phyloP scores from a whole-genome alignment of 495 filamentous ascomycete genomes.

The Xylaria bambusicola region DNA sequence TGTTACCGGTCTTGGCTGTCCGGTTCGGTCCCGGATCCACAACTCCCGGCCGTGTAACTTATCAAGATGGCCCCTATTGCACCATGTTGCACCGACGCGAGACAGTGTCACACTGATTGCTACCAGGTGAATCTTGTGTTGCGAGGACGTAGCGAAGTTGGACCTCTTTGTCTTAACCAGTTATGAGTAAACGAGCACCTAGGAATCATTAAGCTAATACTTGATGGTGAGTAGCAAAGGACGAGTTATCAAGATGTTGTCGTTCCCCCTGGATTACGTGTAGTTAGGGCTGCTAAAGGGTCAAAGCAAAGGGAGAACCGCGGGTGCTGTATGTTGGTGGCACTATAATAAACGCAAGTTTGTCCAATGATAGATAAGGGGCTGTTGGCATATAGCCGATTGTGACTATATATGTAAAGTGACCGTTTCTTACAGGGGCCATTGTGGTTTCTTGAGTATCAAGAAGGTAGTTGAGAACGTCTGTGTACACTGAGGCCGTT shows the following conservation, averaged over 20 bases:
- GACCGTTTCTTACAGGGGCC: too few species aligned
- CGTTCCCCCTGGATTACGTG: too few species aligned
- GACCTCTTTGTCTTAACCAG: slow-evolving; percentile 3
- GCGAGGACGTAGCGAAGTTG: slow-evolving; percentile 2
- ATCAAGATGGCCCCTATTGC: neutral
- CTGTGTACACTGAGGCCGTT: neutral
- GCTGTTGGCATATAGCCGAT: too few species aligned
- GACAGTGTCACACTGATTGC: slow-evolving; percentile 13
- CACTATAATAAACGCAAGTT: too few species aligned
- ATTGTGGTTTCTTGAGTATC: too few species aligned
- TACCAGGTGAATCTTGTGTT: slow-evolving; percentile 5
- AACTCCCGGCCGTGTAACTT: slow-evolving; percentile 9
- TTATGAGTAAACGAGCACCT: neutral
- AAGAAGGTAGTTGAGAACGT: neutral
- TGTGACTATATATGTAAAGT: too few species aligned
- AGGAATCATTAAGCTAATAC: neutral
- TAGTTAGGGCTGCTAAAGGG: too few species aligned
- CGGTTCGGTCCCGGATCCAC: neutral
- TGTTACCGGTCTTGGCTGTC: slow-evolving; percentile 12
- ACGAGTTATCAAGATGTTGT: too few species aligned
- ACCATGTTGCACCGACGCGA: neutral
- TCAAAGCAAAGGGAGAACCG: too few species aligned
- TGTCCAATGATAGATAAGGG: too few species aligned
- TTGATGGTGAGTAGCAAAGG: too few species aligned
- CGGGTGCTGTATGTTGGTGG: too few species aligned